A percentile compares a stretch with the other conserved stretches of the same genome.
Evolutionary conservation across 2,329 filamentous ascomycete genomes (phyloP).

Genomic region (Calonectria honghensis): DNA sequence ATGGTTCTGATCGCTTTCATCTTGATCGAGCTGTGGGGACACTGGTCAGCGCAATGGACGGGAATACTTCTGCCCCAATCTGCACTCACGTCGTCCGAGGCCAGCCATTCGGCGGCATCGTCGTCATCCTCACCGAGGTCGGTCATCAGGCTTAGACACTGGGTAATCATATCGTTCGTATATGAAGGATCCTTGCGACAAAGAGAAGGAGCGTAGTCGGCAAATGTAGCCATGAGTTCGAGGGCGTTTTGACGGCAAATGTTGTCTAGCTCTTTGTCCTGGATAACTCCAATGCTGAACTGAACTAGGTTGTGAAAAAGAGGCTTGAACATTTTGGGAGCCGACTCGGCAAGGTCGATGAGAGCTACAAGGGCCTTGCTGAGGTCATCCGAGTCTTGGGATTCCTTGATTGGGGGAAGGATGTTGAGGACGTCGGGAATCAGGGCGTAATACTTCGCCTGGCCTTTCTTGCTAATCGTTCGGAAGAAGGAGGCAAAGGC

Average conservation of each 20-base stretch:
- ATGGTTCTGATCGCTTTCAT: constrained; percentile 97
- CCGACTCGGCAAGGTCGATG: constrained; percentile 95
- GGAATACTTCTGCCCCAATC: not conserved
- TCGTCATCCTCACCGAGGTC: constrained; percentile 96
- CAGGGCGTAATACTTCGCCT: constrained; percentile 90
- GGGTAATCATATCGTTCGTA: constrained; percentile 97
- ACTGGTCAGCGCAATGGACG: constrained; percentile 12
- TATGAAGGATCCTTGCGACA: constrained; percentile 96
- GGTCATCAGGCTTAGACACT: constrained; percentile 98
- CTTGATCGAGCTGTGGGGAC: constrained; percentile 82
- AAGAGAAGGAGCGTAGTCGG: constrained; percentile 94
- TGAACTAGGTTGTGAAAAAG: constrained; percentile 95
- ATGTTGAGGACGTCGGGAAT: constrained; percentile 96
- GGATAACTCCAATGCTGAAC: constrained; percentile 94
- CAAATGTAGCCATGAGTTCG: constrained; percentile 98
- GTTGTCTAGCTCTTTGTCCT: constrained; percentile 95
- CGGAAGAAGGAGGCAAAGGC: constrained; percentile 98
- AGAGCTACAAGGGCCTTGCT: constrained; percentile 92
- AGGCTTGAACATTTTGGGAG: constrained; percentile 97
- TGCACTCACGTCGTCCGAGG: constrained; percentile 86
- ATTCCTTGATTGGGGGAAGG: constrained; percentile 93
- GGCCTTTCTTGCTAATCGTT: constrained; percentile 89
- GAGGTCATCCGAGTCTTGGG: constrained; percentile 91
- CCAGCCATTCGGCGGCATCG: constrained; percentile 94
- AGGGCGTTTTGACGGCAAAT: constrained; percentile 94